Evolutionary conservation across 192 early-diverging fungal genomes (phyloP).

Genomic region (Mortierella hygrophila): DNA sequence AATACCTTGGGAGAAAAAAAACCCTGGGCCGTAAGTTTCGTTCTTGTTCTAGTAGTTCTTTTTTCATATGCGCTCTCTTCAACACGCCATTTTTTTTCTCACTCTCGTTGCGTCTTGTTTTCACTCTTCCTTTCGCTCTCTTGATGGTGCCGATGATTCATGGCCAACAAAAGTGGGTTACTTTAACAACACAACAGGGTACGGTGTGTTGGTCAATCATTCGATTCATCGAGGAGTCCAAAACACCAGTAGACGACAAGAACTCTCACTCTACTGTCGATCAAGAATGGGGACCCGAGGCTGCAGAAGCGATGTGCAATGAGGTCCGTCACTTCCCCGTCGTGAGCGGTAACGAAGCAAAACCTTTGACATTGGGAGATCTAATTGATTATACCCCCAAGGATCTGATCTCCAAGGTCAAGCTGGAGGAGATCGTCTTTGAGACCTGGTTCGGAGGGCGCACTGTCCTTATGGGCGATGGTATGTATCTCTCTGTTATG

Average conservation of each 20-base stretch:
- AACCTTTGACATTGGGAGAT: neutral
- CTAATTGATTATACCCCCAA: neutral
- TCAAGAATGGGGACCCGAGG: slow-evolving; percentile 11
- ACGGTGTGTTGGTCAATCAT: neutral
- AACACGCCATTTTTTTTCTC: no score
- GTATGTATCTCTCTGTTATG: neutral
- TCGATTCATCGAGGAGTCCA: neutral
- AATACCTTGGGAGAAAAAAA: neutral
- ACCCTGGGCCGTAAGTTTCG: neutral
- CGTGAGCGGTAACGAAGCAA: neutral
- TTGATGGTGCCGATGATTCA: neutral
- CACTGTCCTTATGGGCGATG: slow-evolving; percentile 3
- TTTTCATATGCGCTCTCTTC: no score
- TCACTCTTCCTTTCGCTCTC: no score
- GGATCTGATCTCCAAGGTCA: slow-evolving; percentile 6
- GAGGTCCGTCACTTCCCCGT: neutral
- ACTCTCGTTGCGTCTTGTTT: no score
- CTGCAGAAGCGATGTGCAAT: slow-evolving; percentile 3
- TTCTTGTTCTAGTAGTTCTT: no score
- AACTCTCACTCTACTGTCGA: neutral
- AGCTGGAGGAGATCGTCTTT: slow-evolving; percentile 15
- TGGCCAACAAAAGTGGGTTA: neutral
- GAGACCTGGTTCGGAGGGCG: neutral
- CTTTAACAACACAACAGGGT: neutral
- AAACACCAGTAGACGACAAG: neutral